A percentile compares a stretch with the other conserved stretches of the same genome.
phyloP scores from a whole-genome alignment of 176 grass and related monocot genomes.

The Aegilops sharonensis region DNA sequence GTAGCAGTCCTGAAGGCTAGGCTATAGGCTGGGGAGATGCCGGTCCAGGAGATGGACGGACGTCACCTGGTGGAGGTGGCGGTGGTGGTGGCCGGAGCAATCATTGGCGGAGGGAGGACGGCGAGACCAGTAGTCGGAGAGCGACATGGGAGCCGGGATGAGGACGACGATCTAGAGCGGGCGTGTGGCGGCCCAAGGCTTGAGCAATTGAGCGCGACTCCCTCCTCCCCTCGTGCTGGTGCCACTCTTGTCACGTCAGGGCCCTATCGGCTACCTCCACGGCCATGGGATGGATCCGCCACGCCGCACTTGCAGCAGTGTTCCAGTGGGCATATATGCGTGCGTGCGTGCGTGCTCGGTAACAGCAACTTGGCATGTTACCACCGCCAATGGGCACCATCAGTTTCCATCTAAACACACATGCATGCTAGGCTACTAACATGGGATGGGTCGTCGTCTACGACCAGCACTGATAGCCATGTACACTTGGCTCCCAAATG shows the following conservation, averaged over 20 bases:
- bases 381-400: neutral
- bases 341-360: neutral
- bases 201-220: neutral
- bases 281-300: conserved; percentile 22
- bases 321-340: neutral
- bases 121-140: neutral
- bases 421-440: no score
- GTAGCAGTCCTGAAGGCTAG: no score
- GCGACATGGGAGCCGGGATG: neutral
- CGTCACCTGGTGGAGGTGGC: neutral
- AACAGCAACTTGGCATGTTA: neutral
- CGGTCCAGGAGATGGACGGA: neutral
- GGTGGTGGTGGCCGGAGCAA: neutral
- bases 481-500: no score
- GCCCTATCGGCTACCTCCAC: neutral
- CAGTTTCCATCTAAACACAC: neutral
- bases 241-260: neutral
- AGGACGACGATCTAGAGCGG: neutral
- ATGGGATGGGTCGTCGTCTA: no score
- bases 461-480: no score
- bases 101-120: neutral
- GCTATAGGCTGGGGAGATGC: no score
- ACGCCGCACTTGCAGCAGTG: conserved; percentile 14
- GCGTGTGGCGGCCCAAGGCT: neutral
- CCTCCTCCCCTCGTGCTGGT: neutral